phyloP scores from a whole-genome alignment of 768 basidiomycete species.

The Inosperma sp. region DNA sequence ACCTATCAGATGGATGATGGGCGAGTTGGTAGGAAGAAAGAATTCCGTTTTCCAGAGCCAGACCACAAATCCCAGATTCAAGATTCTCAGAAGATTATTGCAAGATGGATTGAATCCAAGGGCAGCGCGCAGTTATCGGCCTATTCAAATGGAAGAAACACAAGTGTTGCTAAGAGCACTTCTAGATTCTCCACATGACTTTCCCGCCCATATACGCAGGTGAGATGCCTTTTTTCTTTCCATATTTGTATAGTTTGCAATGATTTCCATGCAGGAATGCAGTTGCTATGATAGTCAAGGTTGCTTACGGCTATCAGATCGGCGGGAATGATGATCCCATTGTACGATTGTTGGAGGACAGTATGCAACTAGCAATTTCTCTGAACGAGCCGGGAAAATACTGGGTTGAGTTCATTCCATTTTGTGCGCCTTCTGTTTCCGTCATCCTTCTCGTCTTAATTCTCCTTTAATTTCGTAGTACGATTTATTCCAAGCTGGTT shows the following conservation, averaged over 20 bases:
- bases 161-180: constrained; percentile 27
- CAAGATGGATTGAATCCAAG: constrained; percentile 35
- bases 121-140: constrained; percentile 29
- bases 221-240: constrained; percentile 12
- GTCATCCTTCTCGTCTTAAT: neutral
- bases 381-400: constrained; percentile 32
- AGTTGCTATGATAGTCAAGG: constrained; percentile 33
- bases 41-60: constrained; percentile 29
- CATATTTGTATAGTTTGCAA: neutral
- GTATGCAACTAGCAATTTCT: constrained; percentile 21
- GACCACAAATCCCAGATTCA: constrained; percentile 30
- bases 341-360: constrained; percentile 30
- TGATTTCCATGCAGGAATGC: constrained; percentile 26
- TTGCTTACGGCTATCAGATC: constrained; percentile 40
- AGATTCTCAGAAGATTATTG: constrained; percentile 33
- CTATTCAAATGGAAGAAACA: constrained; percentile 29
- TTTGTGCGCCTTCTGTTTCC: constrained; percentile 24
- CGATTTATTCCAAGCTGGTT: constrained; percentile 40
- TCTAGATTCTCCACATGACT: constrained; percentile 25
- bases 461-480: constrained; percentile 24
- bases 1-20: constrained; percentile 31
- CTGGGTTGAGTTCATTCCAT: constrained; percentile 38
- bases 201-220: constrained; percentile 29
- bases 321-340: constrained; percentile 31
- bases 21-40: constrained; percentile 29